These are phyloP conservation scores for Acephala macrosclerotiorum DNA, from an alignment of 2,329 filamentous ascomycete species.

Conservation along the genomic window DNA sequence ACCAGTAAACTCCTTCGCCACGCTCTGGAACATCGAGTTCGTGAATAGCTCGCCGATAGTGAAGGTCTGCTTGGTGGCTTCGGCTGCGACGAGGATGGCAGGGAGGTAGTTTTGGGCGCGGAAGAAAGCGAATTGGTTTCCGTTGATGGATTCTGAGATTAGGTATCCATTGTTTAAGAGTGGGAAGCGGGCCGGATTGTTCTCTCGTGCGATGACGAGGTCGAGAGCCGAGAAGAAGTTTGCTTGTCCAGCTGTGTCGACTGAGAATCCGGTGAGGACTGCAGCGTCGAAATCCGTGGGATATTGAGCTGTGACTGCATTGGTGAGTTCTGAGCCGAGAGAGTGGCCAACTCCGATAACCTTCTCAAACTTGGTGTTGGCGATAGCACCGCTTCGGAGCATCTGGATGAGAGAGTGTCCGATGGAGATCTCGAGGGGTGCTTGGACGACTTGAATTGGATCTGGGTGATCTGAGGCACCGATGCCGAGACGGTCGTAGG, in stretches of 20 bases:
- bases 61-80: constrained; percentile 19
- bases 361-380: constrained; percentile 10
- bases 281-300: constrained; percentile 20
- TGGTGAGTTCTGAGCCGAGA: constrained; percentile 20
- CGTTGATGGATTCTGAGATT: background rate
- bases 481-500: constrained; percentile 31
- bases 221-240: constrained; percentile 19
- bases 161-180: constrained; percentile 19
- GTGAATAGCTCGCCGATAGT: constrained; percentile 27
- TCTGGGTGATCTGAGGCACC: constrained; percentile 24
- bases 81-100: constrained; percentile 6
- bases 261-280: constrained; percentile 22
- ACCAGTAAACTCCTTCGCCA: constrained; percentile 17
- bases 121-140: constrained; percentile 30
- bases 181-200: constrained; percentile 11
- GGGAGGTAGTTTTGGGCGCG: constrained; percentile 15
- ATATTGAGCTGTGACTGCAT: constrained; percentile 19
- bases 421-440: constrained; percentile 19
- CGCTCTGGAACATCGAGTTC: background rate
- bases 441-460: constrained; percentile 28
- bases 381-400: constrained; percentile 13
- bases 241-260: constrained; percentile 10
- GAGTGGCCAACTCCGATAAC: constrained; percentile 28
- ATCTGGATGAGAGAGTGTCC: constrained; percentile 16
- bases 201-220: constrained; percentile 16